Base-by-base conservation (phyloP, 169 alveolate species). In the Fabrea salina region DNA sequence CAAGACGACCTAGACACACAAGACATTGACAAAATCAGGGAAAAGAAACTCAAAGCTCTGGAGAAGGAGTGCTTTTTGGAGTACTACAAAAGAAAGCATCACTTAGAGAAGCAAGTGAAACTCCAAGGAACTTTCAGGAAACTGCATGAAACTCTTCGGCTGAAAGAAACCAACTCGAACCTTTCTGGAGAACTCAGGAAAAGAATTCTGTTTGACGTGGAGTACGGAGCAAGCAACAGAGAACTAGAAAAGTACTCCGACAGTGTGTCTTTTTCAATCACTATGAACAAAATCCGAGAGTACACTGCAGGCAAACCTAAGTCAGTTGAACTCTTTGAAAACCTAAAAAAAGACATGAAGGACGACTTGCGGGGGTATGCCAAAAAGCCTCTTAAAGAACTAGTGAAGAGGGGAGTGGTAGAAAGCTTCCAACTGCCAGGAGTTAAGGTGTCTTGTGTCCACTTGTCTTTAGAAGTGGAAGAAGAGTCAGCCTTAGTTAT, bases 221-320 rank as follows among this genome's bases (percentile, higher is more conserved):
- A 68, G 35, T 68, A 68, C 39, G 78, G 78, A 0, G 67, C 44
- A 37, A 43, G 64, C 4, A 68, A 68, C 39, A 13, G 27, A 30
- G 78, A 68, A 3, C 78, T 68, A 16, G 78, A 68, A 4, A 68
- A 68, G 2, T 68, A 16, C 30, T 68, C 78, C 11, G 78, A 68
- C 30, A 25, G 39, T 2, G 57, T 68, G 1, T 25, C 35, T 16
- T 68, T 41, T 4, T 47, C 78, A 1, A 68, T 68, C 0, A 43
- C 8, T 4, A 43, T 68, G 41, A 68, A 44, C 39, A 68, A 43
- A 68, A 33, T 68, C 33, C 67, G 78, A 11, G 61, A 68, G n/a
- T 68, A 43, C 30, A 68, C 78, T 16, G 57, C 27, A n/a, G 44
- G 44, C 13, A 68, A 68, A 4, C 27, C 27, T 13, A 68, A 43